A percentile compares a stretch with the other conserved stretches of the same genome.
Conservation (phyloP, 1,284 basidiomycete genomes). For the Ustilago xerochloae region DNA sequence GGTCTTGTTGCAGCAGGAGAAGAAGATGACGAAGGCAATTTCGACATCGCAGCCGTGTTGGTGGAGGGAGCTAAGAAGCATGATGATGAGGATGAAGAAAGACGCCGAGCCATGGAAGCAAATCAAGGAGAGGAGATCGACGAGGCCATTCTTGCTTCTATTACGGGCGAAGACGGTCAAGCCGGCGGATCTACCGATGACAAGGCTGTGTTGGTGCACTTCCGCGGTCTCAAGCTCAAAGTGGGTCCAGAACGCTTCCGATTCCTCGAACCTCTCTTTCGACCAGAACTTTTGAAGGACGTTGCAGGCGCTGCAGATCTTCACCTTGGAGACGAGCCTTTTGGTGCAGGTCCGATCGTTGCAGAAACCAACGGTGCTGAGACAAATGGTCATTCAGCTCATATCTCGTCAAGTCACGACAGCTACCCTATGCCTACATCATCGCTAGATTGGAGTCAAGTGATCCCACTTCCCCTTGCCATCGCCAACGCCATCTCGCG, state of each 20-base stretch:
- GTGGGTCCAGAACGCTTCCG: slow-evolving; percentile 55
- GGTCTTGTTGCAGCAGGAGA: slow-evolving; percentile 53
- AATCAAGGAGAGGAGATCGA: slow-evolving; percentile 37
- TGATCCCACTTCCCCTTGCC: slow-evolving; percentile 46
- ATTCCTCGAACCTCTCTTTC: slow-evolving; percentile 61
- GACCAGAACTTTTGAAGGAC: slow-evolving; percentile 53
- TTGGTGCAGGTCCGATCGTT: slow-evolving; percentile 36
- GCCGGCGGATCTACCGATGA: slow-evolving; percentile 47
- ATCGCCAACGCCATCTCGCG: slow-evolving; percentile 45
- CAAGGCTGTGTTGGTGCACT: slow-evolving; percentile 46
- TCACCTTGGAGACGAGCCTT: slow-evolving; percentile 44
- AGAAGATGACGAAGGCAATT: slow-evolving; percentile 83
- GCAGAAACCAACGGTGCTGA: background rate
- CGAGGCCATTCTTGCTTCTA: slow-evolving; percentile 43
- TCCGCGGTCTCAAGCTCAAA: slow-evolving; percentile 58
- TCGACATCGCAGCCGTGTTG: slow-evolving; percentile 72
- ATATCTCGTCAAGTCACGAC: slow-evolving; percentile 18
- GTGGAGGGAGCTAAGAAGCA: slow-evolving; percentile 59
- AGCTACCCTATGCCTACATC: slow-evolving; percentile 20
- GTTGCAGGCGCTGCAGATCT: slow-evolving; percentile 33
- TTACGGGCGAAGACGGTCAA: slow-evolving; percentile 46
- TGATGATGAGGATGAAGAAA: slow-evolving; percentile 51
- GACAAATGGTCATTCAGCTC: background rate
- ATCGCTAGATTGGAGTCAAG: slow-evolving; percentile 31
- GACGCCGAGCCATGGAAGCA: slow-evolving; percentile 83